Base-by-base conservation (phyloP, 1,139 yeast genomes). In the Pichia sp. region DNA sequence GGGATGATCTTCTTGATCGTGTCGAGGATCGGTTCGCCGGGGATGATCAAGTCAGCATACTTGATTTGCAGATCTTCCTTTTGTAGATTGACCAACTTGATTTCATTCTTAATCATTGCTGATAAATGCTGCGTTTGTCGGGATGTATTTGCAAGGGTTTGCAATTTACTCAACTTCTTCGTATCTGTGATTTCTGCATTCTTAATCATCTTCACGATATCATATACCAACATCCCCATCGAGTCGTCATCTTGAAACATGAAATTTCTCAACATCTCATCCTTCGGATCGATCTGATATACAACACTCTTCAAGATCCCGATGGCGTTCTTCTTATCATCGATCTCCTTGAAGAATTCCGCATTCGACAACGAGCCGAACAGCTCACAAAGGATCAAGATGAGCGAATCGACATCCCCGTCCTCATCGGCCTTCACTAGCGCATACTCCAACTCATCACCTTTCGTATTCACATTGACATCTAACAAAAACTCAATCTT, bases 371-470 rank as follows among this genome's bases (percentile, higher is more conserved):
- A 59, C 39, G 73, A 72, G 35, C 70, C 65, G 39, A 70, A 68
- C 20, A 93, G 67, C 36, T 75, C 70, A 20, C 81, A 62, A 38
- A 93, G 63, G 1, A 88, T 80, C 44, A 81, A 76, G 35, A 77
- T 67, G 5, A 86, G 72, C 21, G 91, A 69, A 60, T 85, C 88
- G 34, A 79, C 75, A 56, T 85, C 81, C 11, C 82, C 79, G 18
- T 83, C 76, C 53, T 81, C 83, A 40, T 85, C 76, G 0, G 96
- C 78, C 54, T 84, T 86, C 38, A 76, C 66, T 31, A 91, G 63
- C 0, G 96, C 96, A 35, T 79, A 62, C 51, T 81, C 88, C 35
- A 79, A 71, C 58, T 90, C 95, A 34, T 44, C 41, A 14, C 33
- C 34, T 14, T 36, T 20, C 2, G 39, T 17, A 20, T 40, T 21